phyloP scores from a whole-genome alignment of 768 basidiomycete genomes.

The Polyporus arcularius region DNA sequence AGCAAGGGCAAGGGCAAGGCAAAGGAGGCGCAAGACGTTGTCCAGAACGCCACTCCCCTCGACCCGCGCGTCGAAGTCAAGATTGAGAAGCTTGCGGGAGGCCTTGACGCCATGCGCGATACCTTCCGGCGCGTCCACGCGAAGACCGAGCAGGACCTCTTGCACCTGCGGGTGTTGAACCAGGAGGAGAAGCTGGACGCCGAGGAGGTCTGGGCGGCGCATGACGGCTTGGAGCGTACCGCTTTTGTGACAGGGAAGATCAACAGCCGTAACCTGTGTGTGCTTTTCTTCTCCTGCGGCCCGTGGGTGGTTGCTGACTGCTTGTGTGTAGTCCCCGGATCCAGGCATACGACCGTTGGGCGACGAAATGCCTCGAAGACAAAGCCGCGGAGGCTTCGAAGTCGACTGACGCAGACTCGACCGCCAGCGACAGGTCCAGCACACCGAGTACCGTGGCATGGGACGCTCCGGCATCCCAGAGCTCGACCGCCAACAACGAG shows the following conservation, averaged over 20 bases:
- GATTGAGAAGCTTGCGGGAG: background rate
- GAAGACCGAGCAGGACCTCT: background rate
- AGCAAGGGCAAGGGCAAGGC: background rate
- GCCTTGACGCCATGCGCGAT: background rate
- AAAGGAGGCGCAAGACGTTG: background rate
- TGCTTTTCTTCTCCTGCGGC: background rate
- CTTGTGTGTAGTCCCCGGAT: background rate
- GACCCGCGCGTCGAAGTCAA: background rate
- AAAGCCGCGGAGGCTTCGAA: background rate
- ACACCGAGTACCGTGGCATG: background rate
- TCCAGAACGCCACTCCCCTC: background rate
- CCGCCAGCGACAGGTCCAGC: background rate
- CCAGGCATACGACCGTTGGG: conserved; percentile 1
- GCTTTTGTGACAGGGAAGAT: background rate
- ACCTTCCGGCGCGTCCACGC: background rate
- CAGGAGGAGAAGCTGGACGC: background rate
- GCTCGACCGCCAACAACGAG: conserved; percentile 1
- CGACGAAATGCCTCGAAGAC: background rate
- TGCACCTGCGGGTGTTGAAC: background rate
- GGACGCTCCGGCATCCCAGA: background rate
- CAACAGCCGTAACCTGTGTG: background rate
- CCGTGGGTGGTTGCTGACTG: background rate
- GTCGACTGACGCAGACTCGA: background rate
- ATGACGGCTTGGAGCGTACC: background rate
- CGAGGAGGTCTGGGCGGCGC: background rate